Base-by-base conservation (phyloP, 2,329 filamentous ascomycete genomes). In the Neonectria neomacrospora region DNA sequence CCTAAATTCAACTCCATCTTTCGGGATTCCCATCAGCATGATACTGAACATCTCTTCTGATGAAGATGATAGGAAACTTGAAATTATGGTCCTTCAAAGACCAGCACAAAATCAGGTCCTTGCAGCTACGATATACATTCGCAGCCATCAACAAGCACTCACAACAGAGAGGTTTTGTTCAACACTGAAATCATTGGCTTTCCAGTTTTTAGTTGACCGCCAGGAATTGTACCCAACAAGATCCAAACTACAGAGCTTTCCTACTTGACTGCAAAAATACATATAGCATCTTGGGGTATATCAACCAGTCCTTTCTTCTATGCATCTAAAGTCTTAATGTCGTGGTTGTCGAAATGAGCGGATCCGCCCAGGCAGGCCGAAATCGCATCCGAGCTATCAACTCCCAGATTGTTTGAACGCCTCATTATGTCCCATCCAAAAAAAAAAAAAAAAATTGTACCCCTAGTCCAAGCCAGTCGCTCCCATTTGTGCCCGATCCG, bases 291-390 rank as follows among this genome's bases (percentile, higher is more conserved):
- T 61, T 51, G 55, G 63, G 63, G 57, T 64, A 61, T 56, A 67
- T 63, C 44, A 61, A 48, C 63, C 58, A 60, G 52, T 58, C 61
- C 60, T 62, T 62, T 64, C 63, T 58, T 67, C 67, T 69, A 68
- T 68, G 45, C 58, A 54, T 72, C 65, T 71, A 44, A 65, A 64
- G 57, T 64, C 47, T 65, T 62, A 58, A 58, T 56, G 37, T 52
- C 58, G 32, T 58, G 62, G 47, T 28, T 56, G 56, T 39, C 12
- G 47, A 60, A 57, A 61, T 42, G 50, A 64, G 53, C 32, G 58
- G 48, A 54, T 50, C 57, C 57, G 37, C 37, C 50, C 20, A 20
- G 58, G 39, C 30, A 64, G 18, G 52, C 61, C 61, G 51, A 54
- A 54, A 54, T 48, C 32, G 32, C 42, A 45, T 41, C 60, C 42